Base-by-base conservation (phyloP, 1,284 basidiomycete species). In the Ganoderma meredithae region DNA sequence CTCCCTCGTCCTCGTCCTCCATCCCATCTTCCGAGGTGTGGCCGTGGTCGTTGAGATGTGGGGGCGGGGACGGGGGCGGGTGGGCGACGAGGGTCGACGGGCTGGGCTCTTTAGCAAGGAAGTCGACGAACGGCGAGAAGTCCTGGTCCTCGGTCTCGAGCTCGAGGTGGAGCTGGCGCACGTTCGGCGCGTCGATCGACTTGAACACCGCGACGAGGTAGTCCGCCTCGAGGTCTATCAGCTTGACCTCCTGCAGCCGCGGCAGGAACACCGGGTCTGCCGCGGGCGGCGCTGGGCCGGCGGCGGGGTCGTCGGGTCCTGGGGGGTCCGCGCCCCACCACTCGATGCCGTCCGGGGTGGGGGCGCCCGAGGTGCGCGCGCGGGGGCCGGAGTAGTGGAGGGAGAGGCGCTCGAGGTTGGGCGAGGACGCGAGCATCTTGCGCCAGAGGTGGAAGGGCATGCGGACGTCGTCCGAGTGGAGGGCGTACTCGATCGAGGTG, bases 341-440 rank as follows among this genome's bases (percentile, higher is more conserved):
- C 10, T 71, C 69, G 66, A 71, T 71, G 66, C 69, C 71, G 69
- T 72, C 72, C 36, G 63, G 60, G 31, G 67, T 62, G 52, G 47
- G 53, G 33, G 73, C 76, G 15, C 76, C 80, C 56, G 79, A 74
- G n/a, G 77, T 76, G 74, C 76, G 69, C 74, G 81, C 27, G 82
- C 84, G 70, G 36, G 81, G 81, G n/a, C 88, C 88, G 41, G 87
- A 88, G 76, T 88, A 89, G 75, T 87, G 85, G 27, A 90, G 77
- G 40, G 80, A 81, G 40, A 90, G 80, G 4, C 80, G 82, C 61
- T 81, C 77, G 53, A 90, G 79, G 39, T 80, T 74, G 15, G 86
- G 85, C 66, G 84, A 86, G 15, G 75, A 74, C 40, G 79, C 79
- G 40, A 90, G 80, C 79, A 89, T 86, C 41, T 74, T 77, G 68